phyloP scores from a whole-genome alignment of 305 asterid genomes.

The Lippia alba region DNA sequence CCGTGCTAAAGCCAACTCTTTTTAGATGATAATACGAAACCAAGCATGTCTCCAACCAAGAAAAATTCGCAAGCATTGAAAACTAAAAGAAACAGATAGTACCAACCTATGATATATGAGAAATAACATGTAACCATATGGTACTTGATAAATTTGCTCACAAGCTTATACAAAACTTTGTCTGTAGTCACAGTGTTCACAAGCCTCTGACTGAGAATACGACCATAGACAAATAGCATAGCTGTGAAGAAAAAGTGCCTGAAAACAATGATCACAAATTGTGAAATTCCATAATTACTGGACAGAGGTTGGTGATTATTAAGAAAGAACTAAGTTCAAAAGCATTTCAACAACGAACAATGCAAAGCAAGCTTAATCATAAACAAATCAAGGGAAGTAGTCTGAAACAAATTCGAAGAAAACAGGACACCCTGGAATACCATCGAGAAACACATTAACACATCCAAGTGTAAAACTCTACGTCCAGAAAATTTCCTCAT shows the following conservation, averaged over 20 bases:
- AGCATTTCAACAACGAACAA: slow-evolving; percentile 2
- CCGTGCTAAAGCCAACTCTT: no score
- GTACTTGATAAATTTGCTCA: slow-evolving; percentile 76
- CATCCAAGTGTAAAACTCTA: neutral
- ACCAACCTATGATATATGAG: slow-evolving; percentile 75
- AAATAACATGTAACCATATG: slow-evolving; percentile 94
- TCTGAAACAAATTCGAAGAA: neutral
- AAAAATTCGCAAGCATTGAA: slow-evolving; percentile 11
- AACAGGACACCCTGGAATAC: no score
- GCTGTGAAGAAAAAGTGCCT: slow-evolving; percentile 95
- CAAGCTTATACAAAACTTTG: slow-evolving; percentile 71
- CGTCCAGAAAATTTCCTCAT: no score
- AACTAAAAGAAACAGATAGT: slow-evolving; percentile 17
- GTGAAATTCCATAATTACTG: slow-evolving; percentile 31
- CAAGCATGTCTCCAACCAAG: slow-evolving; percentile 2
- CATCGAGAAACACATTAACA: no score
- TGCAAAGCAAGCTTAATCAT: slow-evolving; percentile 6
- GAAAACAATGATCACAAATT: slow-evolving; percentile 28
- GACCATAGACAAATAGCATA: slow-evolving; percentile 85
- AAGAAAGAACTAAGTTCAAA: neutral
- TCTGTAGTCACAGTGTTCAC: slow-evolving; percentile 79
- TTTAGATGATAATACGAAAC: neutral
- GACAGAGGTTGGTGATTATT: slow-evolving; percentile 1
- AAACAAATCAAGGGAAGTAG: slow-evolving; percentile 1
- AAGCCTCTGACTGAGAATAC: slow-evolving; percentile 85